Evolutionary conservation across 1,139 yeast genomes (phyloP).

Genomic region (Torulaspora globosa): DNA sequence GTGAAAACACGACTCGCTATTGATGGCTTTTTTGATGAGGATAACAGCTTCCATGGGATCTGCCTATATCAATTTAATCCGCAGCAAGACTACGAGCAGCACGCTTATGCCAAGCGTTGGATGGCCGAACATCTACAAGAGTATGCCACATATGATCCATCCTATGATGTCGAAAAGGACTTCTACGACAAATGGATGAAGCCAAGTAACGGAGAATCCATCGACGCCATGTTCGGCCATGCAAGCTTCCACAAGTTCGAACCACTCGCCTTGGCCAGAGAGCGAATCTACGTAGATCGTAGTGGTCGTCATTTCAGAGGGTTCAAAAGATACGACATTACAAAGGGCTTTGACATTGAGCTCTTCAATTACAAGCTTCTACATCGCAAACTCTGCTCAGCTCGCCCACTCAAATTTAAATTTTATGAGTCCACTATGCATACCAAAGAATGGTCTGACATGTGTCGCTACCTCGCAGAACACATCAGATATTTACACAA

Average conservation of each 20-base stretch:
- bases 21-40: slow-evolving; percentile 44
- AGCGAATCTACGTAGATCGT: slow-evolving; percentile 43
- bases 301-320: slow-evolving; percentile 39
- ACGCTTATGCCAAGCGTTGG: slow-evolving; percentile 19
- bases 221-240: slow-evolving; percentile 48
- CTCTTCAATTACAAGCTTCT: slow-evolving; percentile 21
- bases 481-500: slow-evolving; percentile 19
- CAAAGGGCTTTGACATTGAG: slow-evolving; percentile 25
- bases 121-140: slow-evolving; percentile 13
- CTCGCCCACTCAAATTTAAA: slow-evolving; percentile 16
- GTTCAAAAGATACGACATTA: slow-evolving; percentile 12
- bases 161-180: slow-evolving; percentile 16
- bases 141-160: slow-evolving; percentile 16
- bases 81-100: slow-evolving; percentile 39
- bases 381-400: slow-evolving; percentile 19
- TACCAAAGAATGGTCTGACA: slow-evolving; percentile 15
- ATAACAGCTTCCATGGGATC: slow-evolving; percentile 38
- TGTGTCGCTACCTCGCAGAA: slow-evolving; percentile 23
- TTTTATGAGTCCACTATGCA: slow-evolving; percentile 14
- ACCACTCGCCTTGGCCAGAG: slow-evolving; percentile 48
- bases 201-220: slow-evolving; percentile 11
- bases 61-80: slow-evolving; percentile 46
- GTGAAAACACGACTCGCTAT: slow-evolving; percentile 47
- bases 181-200: slow-evolving; percentile 18
- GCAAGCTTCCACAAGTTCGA: slow-evolving; percentile 63